These are phyloP conservation scores for Artomyces pyxidatus DNA, from an alignment of 768 basidiomycete genomes.

Conservation along the genomic window DNA sequence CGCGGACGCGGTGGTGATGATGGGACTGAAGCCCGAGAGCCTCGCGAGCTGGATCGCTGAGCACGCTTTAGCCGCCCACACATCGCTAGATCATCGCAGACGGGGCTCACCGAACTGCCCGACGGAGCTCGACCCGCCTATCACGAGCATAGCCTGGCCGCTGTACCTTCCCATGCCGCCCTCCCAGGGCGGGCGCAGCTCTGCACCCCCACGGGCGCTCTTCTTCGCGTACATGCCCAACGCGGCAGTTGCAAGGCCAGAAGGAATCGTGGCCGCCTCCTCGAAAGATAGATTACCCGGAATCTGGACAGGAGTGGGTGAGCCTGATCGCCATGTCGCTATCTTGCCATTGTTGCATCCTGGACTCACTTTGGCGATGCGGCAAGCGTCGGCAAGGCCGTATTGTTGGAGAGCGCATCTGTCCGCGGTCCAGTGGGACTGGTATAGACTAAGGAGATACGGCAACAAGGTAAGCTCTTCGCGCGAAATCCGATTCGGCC, in stretches of 20 bases:
- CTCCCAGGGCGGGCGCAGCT: slow-evolving; percentile 31
- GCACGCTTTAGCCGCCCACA: neutral
- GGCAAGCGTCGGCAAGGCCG: slow-evolving; percentile 11
- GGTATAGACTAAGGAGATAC: slow-evolving; percentile 5
- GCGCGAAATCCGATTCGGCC: neutral
- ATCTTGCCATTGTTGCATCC: no score
- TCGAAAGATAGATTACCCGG: slow-evolving; percentile 40
- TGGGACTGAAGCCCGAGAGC: slow-evolving; percentile 15
- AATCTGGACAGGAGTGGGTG: slow-evolving; percentile 25
- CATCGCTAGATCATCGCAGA: neutral
- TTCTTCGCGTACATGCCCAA: slow-evolving; percentile 36
- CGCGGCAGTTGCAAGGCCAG: slow-evolving; percentile 39
- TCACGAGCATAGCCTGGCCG: slow-evolving; percentile 36
- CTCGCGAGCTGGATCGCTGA: slow-evolving; percentile 13
- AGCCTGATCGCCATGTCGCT: neutral
- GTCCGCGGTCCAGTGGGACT: neutral
- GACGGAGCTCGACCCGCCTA: slow-evolving; percentile 42
- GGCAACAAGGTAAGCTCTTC: neutral
- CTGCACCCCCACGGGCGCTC: slow-evolving; percentile 19
- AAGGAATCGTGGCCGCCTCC: slow-evolving; percentile 39
- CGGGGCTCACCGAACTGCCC: slow-evolving; percentile 42
- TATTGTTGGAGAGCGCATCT: slow-evolving; percentile 17
- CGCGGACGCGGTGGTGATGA: slow-evolving; percentile 13
- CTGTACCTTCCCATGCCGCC: slow-evolving; percentile 32
- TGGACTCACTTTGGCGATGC: slow-evolving; percentile 13